phyloP scores from a whole-genome alignment of 2,329 filamentous ascomycete genomes.

The Aspergillus udagawae region DNA sequence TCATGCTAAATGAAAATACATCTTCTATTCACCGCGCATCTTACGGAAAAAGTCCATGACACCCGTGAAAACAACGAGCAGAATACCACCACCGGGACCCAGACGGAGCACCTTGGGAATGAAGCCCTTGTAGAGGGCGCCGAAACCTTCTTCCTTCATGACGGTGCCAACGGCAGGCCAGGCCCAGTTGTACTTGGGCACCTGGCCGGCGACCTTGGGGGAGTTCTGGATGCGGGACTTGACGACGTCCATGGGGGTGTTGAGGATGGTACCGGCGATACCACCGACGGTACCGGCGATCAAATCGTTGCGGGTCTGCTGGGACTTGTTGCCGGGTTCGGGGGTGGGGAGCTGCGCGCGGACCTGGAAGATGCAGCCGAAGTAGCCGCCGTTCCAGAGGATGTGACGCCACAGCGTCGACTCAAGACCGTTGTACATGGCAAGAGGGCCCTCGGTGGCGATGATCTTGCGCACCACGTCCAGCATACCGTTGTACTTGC shows the following conservation, averaged over 20 bases:
- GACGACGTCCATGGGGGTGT: slow-evolving; percentile 95
- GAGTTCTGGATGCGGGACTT: slow-evolving; percentile 98
- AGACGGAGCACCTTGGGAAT: slow-evolving; percentile 84
- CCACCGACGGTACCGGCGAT: slow-evolving; percentile 83
- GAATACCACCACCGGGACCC: slow-evolving; percentile 64
- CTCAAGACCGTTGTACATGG: slow-evolving; percentile 95
- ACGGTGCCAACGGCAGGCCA: slow-evolving; percentile 83
- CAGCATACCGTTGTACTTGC: slow-evolving; percentile 58
- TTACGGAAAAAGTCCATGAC: slow-evolving; percentile 79
- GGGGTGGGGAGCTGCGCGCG: slow-evolving; percentile 75
- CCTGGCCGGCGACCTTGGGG: slow-evolving; percentile 71
- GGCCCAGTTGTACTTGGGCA: slow-evolving; percentile 98
- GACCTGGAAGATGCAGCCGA: slow-evolving; percentile 98
- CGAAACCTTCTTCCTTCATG: slow-evolving; percentile 87
- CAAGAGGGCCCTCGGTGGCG: slow-evolving; percentile 74
- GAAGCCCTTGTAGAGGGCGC: slow-evolving; percentile 95
- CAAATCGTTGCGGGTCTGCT: slow-evolving; percentile 82
- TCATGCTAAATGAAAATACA: neutral
- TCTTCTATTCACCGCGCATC: slow-evolving; percentile 46
- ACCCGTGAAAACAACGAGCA: slow-evolving; percentile 48
- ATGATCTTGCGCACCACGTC: slow-evolving; percentile 64
- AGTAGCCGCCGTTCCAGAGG: slow-evolving; percentile 93
- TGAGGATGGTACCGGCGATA: slow-evolving; percentile 83
- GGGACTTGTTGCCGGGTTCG: slow-evolving; percentile 65
- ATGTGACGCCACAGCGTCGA: slow-evolving; percentile 95